These are phyloP conservation scores for Tuctoria greenei DNA, from an alignment of 176 grass and related monocot genomes.

Conservation along the genomic window DNA sequence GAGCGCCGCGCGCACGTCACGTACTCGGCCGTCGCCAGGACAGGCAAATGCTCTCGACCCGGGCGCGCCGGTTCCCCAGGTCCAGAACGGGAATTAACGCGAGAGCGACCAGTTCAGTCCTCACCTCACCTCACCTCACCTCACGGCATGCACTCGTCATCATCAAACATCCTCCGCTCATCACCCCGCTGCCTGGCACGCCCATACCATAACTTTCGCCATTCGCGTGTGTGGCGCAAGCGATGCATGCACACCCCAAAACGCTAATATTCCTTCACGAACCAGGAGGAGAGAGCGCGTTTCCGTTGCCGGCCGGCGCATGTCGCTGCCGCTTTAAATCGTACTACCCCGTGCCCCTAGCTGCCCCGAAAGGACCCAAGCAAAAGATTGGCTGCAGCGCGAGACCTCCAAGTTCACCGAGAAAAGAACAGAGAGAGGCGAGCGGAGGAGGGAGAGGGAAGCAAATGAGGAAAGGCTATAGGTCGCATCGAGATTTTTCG, in stretches of 20 bases:
- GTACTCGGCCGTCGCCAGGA: neutral
- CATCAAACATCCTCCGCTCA: neutral
- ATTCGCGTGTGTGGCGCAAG: neutral
- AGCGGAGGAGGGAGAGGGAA: too few relatives aligned
- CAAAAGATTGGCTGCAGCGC: slow-evolving; percentile 17
- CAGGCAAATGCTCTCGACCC: slow-evolving; percentile 1
- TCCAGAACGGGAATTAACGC: slow-evolving; percentile 26
- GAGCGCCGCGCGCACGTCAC: too few relatives aligned
- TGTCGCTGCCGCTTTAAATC: slow-evolving; percentile 3
- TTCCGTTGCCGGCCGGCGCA: slow-evolving; percentile 12
- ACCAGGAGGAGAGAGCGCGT: neutral
- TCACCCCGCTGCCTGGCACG: neutral
- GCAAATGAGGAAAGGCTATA: slow-evolving; percentile 44
- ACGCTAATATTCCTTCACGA: slow-evolving; percentile 15
- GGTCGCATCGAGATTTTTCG: slow-evolving; percentile 34
- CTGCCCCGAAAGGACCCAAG: slow-evolving; percentile 26
- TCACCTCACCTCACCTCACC: neutral
- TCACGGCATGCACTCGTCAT: neutral
- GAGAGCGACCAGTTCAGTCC: slow-evolving; percentile 15
- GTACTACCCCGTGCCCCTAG: too few relatives aligned
- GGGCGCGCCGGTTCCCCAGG: neutral
- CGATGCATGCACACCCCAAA: neutral
- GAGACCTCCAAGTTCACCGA: neutral
- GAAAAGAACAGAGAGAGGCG: neutral
- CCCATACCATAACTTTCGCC: neutral